A percentile compares a stretch with the other conserved stretches of the same genome.
These are phyloP conservation scores for Colletotrichum filicis DNA, from an alignment of 2,329 filamentous ascomycete species.

Conservation along the genomic window DNA sequence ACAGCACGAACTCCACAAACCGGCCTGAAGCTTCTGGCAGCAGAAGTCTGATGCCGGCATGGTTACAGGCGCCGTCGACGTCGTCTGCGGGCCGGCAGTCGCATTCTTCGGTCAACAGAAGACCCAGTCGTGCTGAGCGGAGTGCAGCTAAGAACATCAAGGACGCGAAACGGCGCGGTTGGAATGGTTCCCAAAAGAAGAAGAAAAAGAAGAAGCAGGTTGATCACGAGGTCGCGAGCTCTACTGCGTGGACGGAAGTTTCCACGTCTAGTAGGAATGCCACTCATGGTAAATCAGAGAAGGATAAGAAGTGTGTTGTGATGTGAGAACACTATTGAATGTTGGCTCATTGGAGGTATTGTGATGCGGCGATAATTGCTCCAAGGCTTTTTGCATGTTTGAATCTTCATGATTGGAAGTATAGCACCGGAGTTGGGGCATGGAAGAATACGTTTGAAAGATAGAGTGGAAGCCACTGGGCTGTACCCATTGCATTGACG, in stretches of 20 bases:
- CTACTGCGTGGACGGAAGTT: slow-evolving; percentile 65
- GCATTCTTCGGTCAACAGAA: slow-evolving; percentile 56
- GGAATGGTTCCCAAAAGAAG: slow-evolving; percentile 56
- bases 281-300: slow-evolving; percentile 47
- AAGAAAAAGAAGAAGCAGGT: slow-evolving; percentile 48
- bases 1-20: slow-evolving; percentile 46
- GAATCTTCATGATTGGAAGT: neutral
- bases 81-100: slow-evolving; percentile 48
- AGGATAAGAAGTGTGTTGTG: slow-evolving; percentile 61
- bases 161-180: slow-evolving; percentile 68
- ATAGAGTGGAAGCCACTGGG: neutral
- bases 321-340: slow-evolving; percentile 53
- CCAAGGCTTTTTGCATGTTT: neutral
- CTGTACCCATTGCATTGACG: neutral
- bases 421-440: slow-evolving; percentile 27
- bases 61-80: slow-evolving; percentile 48
- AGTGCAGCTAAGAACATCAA: slow-evolving; percentile 72
- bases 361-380: neutral
- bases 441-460: neutral
- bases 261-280: slow-evolving; percentile 42
- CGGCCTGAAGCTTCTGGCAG: slow-evolving; percentile 19
- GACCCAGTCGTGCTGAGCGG: slow-evolving; percentile 66
- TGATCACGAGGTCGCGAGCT: slow-evolving; percentile 55
- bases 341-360: neutral
- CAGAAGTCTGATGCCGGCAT: slow-evolving; percentile 42